phyloP scores from a whole-genome alignment of 83 land plant genomes.

The Picea mariana region DNA sequence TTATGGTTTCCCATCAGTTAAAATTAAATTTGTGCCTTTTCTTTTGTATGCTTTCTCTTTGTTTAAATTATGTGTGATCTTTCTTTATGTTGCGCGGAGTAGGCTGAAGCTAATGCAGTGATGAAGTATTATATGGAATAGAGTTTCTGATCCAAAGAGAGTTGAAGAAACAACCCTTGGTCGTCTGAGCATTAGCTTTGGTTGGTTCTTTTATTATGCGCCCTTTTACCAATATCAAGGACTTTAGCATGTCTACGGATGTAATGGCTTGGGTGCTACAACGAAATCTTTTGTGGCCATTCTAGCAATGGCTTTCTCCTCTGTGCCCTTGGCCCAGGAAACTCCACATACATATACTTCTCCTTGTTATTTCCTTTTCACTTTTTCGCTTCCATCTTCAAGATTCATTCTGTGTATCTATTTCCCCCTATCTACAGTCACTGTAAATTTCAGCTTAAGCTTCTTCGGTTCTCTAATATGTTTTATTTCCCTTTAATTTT shows the following conservation, averaged over 20 bases:
- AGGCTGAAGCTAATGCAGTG: not conserved
- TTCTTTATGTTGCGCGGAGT: too few species aligned
- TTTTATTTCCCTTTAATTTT: too few species aligned
- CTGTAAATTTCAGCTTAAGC: too few species aligned
- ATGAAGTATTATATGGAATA: not conserved
- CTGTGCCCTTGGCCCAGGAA: constrained; percentile 11
- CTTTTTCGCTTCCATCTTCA: too few species aligned
- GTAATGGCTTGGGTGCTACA: constrained; percentile 13
- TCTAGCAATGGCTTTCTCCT: not conserved
- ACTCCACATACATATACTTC: not conserved
- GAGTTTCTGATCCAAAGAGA: constrained; percentile 11
- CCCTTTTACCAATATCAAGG: constrained; percentile 13
- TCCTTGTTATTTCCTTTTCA: too few species aligned
- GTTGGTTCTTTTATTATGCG: not conserved
- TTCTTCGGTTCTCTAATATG: too few species aligned
- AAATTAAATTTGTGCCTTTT: too few species aligned
- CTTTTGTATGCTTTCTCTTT: too few species aligned
- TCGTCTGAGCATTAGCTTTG: constrained; percentile 6
- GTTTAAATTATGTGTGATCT: too few species aligned
- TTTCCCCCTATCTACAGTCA: too few species aligned
- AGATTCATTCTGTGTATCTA: too few species aligned
- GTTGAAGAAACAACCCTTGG: constrained; percentile 10
- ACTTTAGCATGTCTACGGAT: not conserved
- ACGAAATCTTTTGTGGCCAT: not conserved
- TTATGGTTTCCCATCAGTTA: too few species aligned